Conservation (phyloP, 768 basidiomycete species). For the Trametes sanguinea region DNA sequence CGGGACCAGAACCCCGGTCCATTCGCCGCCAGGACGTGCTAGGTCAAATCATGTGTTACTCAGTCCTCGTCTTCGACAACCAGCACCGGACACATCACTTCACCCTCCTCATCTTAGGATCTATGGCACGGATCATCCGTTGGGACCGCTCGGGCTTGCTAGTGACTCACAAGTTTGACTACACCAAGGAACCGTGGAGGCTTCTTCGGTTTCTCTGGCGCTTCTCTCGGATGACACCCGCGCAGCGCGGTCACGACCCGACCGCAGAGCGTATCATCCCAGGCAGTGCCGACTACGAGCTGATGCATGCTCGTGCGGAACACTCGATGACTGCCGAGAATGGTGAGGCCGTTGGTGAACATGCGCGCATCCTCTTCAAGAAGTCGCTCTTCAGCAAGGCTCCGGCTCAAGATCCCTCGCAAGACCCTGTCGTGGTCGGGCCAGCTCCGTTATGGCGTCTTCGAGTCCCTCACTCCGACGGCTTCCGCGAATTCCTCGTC, state of each 20-base stretch:
- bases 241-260: conserved; percentile 8
- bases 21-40: not conserved
- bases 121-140: conserved; percentile 6
- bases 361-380: not conserved
- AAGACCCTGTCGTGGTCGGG: not conserved
- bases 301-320: not conserved
- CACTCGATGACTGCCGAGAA: not conserved
- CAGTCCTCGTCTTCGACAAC: not conserved
- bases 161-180: conserved; percentile 13
- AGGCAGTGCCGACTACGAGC: not conserved
- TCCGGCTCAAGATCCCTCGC: no score
- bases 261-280: not conserved
- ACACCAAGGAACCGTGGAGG: not conserved
- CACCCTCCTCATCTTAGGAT: conserved; percentile 12
- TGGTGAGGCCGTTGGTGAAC: not conserved
- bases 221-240: not conserved
- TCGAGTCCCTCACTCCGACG: not conserved
- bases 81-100: conserved; percentile 14
- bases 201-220: conserved; percentile 9
- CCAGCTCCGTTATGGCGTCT: not conserved
- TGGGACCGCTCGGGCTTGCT: conserved; percentile 11
- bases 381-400: not conserved
- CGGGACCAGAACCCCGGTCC: not conserved
- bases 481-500: conserved; percentile 10
- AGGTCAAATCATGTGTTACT: not conserved